These are phyloP conservation scores for Prunus fruticosa DNA, from an alignment of 306 rosid species.

Conservation along the genomic window DNA sequence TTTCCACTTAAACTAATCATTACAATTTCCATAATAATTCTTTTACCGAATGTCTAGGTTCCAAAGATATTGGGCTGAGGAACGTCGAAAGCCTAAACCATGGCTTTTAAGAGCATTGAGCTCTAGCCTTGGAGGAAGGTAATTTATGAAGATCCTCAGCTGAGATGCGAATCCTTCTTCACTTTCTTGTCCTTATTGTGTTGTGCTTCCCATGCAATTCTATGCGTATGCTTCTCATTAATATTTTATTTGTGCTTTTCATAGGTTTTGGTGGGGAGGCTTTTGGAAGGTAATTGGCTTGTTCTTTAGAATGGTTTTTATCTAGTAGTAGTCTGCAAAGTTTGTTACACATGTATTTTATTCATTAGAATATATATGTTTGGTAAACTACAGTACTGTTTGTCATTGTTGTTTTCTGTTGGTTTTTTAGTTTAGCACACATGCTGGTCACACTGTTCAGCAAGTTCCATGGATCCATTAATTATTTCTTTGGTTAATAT, in stretches of 20 bases:
- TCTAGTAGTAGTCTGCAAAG: background rate
- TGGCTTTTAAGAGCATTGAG: slow-evolving; percentile 93
- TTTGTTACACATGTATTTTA: background rate
- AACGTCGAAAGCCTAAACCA: slow-evolving; percentile 72
- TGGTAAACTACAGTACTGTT: background rate
- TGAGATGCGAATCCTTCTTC: slow-evolving; percentile 8
- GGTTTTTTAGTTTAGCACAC: background rate
- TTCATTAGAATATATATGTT: background rate
- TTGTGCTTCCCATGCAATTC: slow-evolving; percentile 9
- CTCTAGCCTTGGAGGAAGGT: slow-evolving; percentile 88
- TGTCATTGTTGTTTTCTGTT: background rate
- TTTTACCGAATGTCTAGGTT: slow-evolving; percentile 44
- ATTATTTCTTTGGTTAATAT: background rate
- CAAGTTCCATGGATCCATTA: background rate
- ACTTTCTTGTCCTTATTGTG: background rate
- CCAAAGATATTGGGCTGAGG: slow-evolving; percentile 78
- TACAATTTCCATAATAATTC: slow-evolving; percentile 19
- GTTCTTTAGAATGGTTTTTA: background rate
- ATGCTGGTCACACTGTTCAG: background rate
- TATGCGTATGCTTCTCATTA: slow-evolving; percentile 18
- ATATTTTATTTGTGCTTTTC: slow-evolving; percentile 19
- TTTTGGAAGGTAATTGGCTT: slow-evolving; percentile 66
- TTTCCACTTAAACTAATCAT: slow-evolving; percentile 8
- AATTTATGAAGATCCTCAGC: slow-evolving; percentile 20
- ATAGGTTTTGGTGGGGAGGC: slow-evolving; percentile 99